A percentile compares a stretch with the other conserved stretches of the same genome.
Conservation (phyloP, 768 basidiomycete species). For the Cystobasidiopsis lactophilus region DNA sequence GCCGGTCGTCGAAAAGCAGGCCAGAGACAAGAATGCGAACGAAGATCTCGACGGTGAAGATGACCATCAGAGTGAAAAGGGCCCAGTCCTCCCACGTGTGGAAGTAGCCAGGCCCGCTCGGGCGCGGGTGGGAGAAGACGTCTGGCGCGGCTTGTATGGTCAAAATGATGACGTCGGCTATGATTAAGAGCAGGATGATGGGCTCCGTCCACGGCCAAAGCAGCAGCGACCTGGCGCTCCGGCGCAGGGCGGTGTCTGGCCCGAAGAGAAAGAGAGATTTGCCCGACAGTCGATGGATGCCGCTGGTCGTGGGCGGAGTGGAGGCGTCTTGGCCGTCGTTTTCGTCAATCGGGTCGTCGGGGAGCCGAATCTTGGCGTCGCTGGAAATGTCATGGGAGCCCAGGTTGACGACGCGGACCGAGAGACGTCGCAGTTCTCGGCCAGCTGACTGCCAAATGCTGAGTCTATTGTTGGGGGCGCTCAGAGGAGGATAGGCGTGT, state of each 20-base stretch:
- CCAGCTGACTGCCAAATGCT: background rate
- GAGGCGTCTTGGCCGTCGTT: background rate
- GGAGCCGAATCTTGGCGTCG: background rate
- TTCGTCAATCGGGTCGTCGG: background rate
- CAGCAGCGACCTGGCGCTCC: conserved; percentile 43
- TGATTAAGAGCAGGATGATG: conserved; percentile 54
- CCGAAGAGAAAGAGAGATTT: conserved; percentile 57
- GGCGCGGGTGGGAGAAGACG: conserved; percentile 26
- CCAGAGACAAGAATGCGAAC: conserved; percentile 79
- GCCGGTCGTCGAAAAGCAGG: conserved; percentile 43
- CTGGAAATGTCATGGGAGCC: conserved; percentile 26
- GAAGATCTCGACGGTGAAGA: conserved; percentile 70
- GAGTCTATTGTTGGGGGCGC: too few species aligned
- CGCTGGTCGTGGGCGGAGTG: background rate
- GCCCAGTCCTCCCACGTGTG: conserved; percentile 69
- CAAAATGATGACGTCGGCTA: conserved; percentile 58
- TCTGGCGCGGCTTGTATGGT: conserved; percentile 54
- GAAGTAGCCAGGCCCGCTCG: conserved; percentile 43
- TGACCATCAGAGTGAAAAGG: conserved; percentile 57
- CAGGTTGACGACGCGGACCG: conserved; percentile 61
- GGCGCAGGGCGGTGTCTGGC: conserved; percentile 41
- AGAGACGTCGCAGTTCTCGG: conserved; percentile 30
- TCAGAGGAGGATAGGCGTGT: too few species aligned
- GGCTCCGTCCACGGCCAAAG: conserved; percentile 63
- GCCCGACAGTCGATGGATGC: conserved; percentile 35